phyloP scores from a whole-genome alignment of 139 green algal species.

The Spirogloea muscicola region DNA sequence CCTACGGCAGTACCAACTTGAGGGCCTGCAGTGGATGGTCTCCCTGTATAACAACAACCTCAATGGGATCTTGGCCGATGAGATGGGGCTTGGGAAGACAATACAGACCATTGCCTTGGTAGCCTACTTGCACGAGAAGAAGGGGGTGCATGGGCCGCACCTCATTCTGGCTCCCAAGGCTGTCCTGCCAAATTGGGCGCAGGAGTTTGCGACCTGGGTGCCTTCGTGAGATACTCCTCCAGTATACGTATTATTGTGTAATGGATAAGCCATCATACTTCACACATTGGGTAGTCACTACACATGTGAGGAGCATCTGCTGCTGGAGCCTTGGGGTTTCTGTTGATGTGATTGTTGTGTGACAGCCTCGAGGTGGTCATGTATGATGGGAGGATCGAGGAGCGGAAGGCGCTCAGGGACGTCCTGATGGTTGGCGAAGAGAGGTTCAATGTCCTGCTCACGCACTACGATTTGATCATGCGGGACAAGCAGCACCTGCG shows the following conservation, averaged over 20 bases:
- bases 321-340: no score
- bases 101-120: constrained; percentile 61
- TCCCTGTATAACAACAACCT: constrained; percentile 66
- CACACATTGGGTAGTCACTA: no score
- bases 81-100: constrained; percentile 54
- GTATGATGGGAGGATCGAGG: constrained; percentile 50
- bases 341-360: no score
- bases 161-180: constrained; percentile 69
- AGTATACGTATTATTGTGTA: no score
- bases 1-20: constrained; percentile 55
- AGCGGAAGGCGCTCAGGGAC: constrained; percentile 51
- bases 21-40: constrained; percentile 61
- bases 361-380: constrained; percentile 24
- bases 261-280: no score
- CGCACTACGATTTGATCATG: constrained; percentile 59
- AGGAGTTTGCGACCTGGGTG: constrained; percentile 63
- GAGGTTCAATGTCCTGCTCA: constrained; percentile 67
- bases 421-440: constrained; percentile 42
- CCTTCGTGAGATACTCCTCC: constrained; percentile 49
- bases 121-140: constrained; percentile 59
- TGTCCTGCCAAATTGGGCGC: constrained; percentile 64
- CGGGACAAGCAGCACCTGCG: constrained; percentile 62
- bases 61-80: constrained; percentile 66
- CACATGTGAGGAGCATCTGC: no score
- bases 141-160: constrained; percentile 62